Percentiles rank a stretch among this genome's conserved stretches.
phyloP scores from a whole-genome alignment of 2,329 filamentous ascomycete genomes.

The Fusarium veterinarium region DNA sequence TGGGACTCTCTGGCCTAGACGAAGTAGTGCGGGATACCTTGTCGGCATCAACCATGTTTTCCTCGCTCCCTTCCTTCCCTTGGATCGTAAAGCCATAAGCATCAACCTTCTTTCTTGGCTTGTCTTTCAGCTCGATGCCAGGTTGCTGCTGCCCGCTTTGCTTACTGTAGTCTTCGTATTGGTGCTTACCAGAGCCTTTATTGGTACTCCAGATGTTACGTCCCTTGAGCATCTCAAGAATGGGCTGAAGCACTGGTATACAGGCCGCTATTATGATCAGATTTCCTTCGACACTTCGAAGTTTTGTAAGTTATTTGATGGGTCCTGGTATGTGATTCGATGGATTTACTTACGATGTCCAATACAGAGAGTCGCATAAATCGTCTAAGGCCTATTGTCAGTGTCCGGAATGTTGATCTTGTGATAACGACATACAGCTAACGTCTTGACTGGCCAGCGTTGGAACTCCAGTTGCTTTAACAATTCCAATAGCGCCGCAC shows the following conservation, averaged over 20 bases:
- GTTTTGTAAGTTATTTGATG: neutral
- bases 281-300: neutral
- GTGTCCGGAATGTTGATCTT: too few species aligned
- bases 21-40: neutral
- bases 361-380: neutral
- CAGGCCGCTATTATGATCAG: neutral
- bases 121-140: neutral
- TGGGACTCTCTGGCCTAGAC: neutral
- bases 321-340: rapidly evolving
- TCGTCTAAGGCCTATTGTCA: neutral
- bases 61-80: neutral
- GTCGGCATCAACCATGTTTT: neutral
- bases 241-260: neutral
- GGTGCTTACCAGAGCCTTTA: neutral
- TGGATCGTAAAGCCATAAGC: neutral
- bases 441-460: neutral
- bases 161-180: neutral
- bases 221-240: neutral
- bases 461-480: neutral
- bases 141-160: neutral
- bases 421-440: neutral
- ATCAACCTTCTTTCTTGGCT: neutral
- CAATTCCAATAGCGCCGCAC: neutral
- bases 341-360: neutral
- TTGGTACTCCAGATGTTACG: neutral